phyloP scores from a whole-genome alignment of 805 yeast genomes.

The Candida suzukii region DNA sequence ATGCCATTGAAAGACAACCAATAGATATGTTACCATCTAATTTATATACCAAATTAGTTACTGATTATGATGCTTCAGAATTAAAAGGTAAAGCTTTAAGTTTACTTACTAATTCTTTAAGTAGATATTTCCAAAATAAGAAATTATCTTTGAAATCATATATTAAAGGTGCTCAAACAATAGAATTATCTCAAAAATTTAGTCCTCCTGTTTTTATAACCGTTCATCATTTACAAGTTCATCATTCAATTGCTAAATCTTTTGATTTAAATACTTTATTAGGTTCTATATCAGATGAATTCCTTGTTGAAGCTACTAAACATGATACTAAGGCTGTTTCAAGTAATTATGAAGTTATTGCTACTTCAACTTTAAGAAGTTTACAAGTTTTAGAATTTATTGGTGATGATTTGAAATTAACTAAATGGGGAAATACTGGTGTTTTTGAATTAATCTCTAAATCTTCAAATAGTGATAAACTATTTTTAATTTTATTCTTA shows the following conservation, averaged over 20 bases:
- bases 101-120: constrained; percentile 61
- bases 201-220: constrained; percentile 45
- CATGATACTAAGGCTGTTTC: constrained; percentile 28
- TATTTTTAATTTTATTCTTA: constrained; percentile 42
- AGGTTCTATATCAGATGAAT: constrained; percentile 23
- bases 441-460: constrained; percentile 31
- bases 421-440: constrained; percentile 45
- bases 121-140: constrained; percentile 80
- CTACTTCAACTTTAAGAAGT: constrained; percentile 49
- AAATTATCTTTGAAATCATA: constrained; percentile 42
- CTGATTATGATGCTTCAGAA: constrained; percentile 35
- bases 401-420: constrained; percentile 31
- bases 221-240: constrained; percentile 26
- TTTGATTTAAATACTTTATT: constrained; percentile 26
- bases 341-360: constrained; percentile 44
- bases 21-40: constrained; percentile 51
- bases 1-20: constrained; percentile 56
- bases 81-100: constrained; percentile 58
- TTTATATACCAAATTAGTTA: constrained; percentile 51
- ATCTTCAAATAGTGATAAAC: constrained; percentile 25
- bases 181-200: constrained; percentile 42
- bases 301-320: no score
- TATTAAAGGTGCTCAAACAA: constrained; percentile 14
- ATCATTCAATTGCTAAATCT: constrained; percentile 23
- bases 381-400: constrained; percentile 46